These are phyloP conservation scores for Grosmannia penicillata DNA, from an alignment of 2,329 filamentous ascomycete species.

Conservation along the genomic window DNA sequence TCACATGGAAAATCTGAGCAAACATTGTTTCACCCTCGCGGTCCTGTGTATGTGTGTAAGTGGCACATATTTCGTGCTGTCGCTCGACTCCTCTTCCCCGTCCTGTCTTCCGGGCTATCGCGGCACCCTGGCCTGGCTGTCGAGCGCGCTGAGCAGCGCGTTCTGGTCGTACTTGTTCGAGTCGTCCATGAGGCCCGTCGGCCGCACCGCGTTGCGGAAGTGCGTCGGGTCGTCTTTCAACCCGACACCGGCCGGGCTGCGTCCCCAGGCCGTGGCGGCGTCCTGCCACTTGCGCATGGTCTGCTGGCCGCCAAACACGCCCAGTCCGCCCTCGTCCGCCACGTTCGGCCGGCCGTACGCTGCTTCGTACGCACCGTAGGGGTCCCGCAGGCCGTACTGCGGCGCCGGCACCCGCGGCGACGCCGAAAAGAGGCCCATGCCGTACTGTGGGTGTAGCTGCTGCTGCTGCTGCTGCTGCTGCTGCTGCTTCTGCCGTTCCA, in stretches of 20 bases:
- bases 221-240: conserved; percentile 13
- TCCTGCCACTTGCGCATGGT: conserved; percentile 8
- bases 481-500: neutral
- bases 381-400: too few relatives aligned
- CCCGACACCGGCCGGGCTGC: conserved; percentile 6
- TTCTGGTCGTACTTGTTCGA: conserved; percentile 11
- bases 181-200: conserved; percentile 10
- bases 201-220: conserved; percentile 11
- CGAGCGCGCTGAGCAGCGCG: conserved; percentile 11
- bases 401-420: too few relatives aligned
- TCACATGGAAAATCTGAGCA: neutral
- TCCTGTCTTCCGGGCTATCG: neutral
- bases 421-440: too few relatives aligned
- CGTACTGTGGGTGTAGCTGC: too few relatives aligned
- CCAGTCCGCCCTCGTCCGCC: too few relatives aligned
- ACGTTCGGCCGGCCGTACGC: too few relatives aligned
- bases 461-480: too few relatives aligned
- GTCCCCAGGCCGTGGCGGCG: conserved; percentile 12
- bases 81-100: neutral
- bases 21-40: too few relatives aligned
- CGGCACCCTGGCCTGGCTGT: neutral
- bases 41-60: neutral
- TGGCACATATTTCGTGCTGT: neutral
- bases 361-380: too few relatives aligned
- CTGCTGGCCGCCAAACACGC: neutral